These are phyloP conservation scores for Juncus effusus DNA, from an alignment of 176 grass and related monocot genomes.

Conservation along the genomic window DNA sequence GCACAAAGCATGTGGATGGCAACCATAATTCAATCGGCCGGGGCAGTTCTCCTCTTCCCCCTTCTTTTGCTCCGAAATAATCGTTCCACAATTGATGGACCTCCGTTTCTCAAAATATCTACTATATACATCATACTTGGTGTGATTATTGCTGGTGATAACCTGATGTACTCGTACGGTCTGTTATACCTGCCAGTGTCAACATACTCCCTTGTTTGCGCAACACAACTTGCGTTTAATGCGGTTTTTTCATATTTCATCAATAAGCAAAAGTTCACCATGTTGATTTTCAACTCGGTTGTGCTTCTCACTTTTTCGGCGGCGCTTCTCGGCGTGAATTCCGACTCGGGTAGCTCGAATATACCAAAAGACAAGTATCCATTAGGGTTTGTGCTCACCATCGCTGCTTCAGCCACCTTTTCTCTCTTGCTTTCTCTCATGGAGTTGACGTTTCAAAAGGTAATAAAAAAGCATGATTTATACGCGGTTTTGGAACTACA, in stretches of 20 bases:
- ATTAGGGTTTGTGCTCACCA: slow-evolving; percentile 44
- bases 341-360: slow-evolving; percentile 24
- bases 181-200: slow-evolving; percentile 68
- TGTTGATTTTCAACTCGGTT: slow-evolving; percentile 61
- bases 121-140: slow-evolving; percentile 42
- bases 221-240: slow-evolving; percentile 68
- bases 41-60: slow-evolving; percentile 38
- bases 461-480: slow-evolving; percentile 33
- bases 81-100: slow-evolving; percentile 14
- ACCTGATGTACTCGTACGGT: slow-evolving; percentile 75
- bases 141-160: slow-evolving; percentile 37
- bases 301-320: slow-evolving; percentile 63
- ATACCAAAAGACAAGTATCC: slow-evolving; percentile 39
- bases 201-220: slow-evolving; percentile 64
- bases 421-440: slow-evolving; percentile 54
- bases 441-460: slow-evolving; percentile 49
- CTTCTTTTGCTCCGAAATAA: slow-evolving; percentile 14
- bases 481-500: slow-evolving; percentile 42
- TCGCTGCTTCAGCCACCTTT: slow-evolving; percentile 39
- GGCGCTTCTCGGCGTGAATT: slow-evolving; percentile 36
- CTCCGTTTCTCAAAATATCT: slow-evolving; percentile 19
- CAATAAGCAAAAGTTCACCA: slow-evolving; percentile 62
- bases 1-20: slow-evolving; percentile 30
- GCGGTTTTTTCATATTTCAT: slow-evolving; percentile 52
- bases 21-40: slow-evolving; percentile 22